Evolutionary conservation across 2,329 filamentous ascomycete species (phyloP).

Genomic region (Aspergillus carbonarius): DNA sequence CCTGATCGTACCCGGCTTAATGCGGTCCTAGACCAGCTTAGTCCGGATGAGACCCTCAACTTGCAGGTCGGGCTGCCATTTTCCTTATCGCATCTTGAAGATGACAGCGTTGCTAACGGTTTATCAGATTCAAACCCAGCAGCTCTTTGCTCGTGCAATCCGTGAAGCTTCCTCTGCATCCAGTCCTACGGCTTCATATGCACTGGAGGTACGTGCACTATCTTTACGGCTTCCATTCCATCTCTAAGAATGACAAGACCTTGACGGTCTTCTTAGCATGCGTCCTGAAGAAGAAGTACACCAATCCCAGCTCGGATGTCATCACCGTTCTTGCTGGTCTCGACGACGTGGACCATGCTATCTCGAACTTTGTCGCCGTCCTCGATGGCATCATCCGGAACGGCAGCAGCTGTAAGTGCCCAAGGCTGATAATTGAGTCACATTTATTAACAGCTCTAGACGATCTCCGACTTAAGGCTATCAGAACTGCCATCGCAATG

Average conservation of each 20-base stretch:
- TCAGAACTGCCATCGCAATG: slow-evolving; percentile 77
- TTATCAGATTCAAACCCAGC: slow-evolving; percentile 63
- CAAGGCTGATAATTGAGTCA: background rate
- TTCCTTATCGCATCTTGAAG: background rate
- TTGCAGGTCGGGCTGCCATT: slow-evolving; percentile 57
- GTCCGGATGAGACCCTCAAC: slow-evolving; percentile 72
- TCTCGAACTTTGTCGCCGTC: slow-evolving; percentile 82
- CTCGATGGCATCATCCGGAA: slow-evolving; percentile 81
- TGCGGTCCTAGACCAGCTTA: slow-evolving; percentile 66
- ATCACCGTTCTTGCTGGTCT: slow-evolving; percentile 87
- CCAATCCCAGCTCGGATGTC: slow-evolving; percentile 91
- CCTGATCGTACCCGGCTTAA: slow-evolving; percentile 72
- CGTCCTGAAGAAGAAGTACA: slow-evolving; percentile 84
- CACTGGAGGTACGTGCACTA: slow-evolving; percentile 68
- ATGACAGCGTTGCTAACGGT: slow-evolving; percentile 15
- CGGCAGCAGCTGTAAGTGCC: slow-evolving; percentile 64
- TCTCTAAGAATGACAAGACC: slow-evolving; percentile 60
- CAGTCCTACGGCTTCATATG: slow-evolving; percentile 68
- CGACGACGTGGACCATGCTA: slow-evolving; percentile 80
- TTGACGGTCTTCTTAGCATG: slow-evolving; percentile 82
- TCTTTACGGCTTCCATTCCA: slow-evolving; percentile 34
- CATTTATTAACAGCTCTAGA: slow-evolving; percentile 50
- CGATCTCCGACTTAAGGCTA: slow-evolving; percentile 73
- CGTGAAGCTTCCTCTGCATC: slow-evolving; percentile 62
- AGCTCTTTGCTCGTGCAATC: slow-evolving; percentile 75